Evolutionary conservation across 768 basidiomycete genomes (phyloP).

Genomic region (Mycena kentingensis): DNA sequence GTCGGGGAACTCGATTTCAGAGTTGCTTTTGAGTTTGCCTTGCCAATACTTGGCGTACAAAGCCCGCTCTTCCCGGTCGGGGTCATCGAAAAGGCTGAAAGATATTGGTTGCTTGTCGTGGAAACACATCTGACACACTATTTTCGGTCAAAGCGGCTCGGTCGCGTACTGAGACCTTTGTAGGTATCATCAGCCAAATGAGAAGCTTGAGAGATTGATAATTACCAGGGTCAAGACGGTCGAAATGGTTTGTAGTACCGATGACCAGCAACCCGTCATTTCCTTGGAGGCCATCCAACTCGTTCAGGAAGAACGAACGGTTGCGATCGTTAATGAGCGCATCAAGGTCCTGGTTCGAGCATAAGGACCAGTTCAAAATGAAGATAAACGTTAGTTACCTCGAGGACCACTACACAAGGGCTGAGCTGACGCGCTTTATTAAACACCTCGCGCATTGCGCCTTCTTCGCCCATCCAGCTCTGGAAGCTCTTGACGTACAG

Average conservation of each 20-base stretch:
- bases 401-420: conserved; percentile 66
- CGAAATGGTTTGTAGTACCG: conserved; percentile 83
- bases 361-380: too few species aligned
- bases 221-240: conserved; percentile 76
- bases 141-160: conserved; percentile 86
- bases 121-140: conserved; percentile 51
- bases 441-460: conserved; percentile 68
- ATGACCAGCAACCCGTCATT: conserved; percentile 82
- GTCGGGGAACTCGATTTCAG: conserved; percentile 68
- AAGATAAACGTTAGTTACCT: too few species aligned
- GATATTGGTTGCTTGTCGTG: background rate
- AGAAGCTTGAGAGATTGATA: too few species aligned
- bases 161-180: conserved; percentile 72
- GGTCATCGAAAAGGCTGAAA: conserved; percentile 69
- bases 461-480: conserved; percentile 64
- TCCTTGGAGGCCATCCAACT: conserved; percentile 76
- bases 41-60: conserved; percentile 83
- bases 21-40: conserved; percentile 65
- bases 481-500: conserved; percentile 85
- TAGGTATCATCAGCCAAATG: too few species aligned
- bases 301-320: conserved; percentile 87
- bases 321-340: conserved; percentile 77
- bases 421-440: conserved; percentile 67
- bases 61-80: conserved; percentile 60
- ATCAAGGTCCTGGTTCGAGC: conserved; percentile 69